Conservation (phyloP, 345 rosid species). For the Citrus maxima region DNA sequence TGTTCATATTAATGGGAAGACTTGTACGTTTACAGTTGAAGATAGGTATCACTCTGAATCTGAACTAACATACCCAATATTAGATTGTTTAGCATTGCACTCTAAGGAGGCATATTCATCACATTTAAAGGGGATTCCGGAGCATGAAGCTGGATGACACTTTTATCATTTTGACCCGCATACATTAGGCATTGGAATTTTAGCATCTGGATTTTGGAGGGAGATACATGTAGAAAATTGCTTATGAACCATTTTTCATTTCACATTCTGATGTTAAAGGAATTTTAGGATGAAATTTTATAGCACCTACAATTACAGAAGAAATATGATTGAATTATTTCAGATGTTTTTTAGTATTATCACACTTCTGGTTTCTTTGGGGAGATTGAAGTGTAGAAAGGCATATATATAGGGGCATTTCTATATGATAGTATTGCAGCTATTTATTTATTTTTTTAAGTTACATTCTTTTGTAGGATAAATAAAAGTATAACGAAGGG, state of each 20-base stretch:
- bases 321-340: no score
- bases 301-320: no score
- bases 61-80: slow-evolving; percentile 20
- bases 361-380: no score
- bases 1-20: slow-evolving; percentile 40
- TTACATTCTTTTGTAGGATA: no score
- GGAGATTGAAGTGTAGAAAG: no score
- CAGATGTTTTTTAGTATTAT: no score
- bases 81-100: slow-evolving; percentile 40
- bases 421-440: no score
- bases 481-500: no score
- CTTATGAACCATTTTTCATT: background rate
- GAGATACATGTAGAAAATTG: background rate
- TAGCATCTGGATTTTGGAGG: background rate
- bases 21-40: slow-evolving; percentile 46
- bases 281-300: background rate
- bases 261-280: background rate
- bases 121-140: background rate
- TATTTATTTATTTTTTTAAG: no score
- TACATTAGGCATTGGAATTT: background rate
- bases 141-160: background rate
- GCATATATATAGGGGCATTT: no score
- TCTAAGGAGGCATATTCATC: slow-evolving; percentile 25
- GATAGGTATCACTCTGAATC: slow-evolving; percentile 35
- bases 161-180: background rate